Conservation (phyloP, 2,329 filamentous ascomycete genomes). For the Scedosporium aurantiacum region DNA sequence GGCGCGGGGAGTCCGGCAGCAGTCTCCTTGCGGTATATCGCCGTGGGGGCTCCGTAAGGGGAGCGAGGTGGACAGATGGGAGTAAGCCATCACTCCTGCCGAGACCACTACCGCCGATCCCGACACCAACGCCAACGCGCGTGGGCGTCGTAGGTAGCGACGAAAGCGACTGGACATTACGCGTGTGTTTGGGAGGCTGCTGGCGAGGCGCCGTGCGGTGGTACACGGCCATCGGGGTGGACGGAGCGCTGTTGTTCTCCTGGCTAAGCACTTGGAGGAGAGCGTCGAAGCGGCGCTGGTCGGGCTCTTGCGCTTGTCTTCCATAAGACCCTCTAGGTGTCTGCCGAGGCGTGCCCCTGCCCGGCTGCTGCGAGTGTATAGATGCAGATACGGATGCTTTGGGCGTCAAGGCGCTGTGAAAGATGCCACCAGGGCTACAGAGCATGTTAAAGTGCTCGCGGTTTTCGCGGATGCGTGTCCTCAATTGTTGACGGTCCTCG, state of each 20-base stretch:
- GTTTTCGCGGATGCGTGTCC: slow-evolving; percentile 80
- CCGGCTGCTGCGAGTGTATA: slow-evolving; percentile 13
- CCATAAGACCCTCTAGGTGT: neutral
- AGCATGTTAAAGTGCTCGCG: slow-evolving; percentile 74
- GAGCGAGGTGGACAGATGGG: slow-evolving; percentile 51
- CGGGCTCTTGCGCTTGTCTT: slow-evolving; percentile 27
- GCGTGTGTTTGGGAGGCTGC: slow-evolving; percentile 50
- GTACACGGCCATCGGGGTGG: slow-evolving; percentile 46
- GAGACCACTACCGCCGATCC: slow-evolving; percentile 18
- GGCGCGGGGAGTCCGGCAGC: slow-evolving; percentile 29
- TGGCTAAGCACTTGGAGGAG: slow-evolving; percentile 73
- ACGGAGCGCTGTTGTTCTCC: slow-evolving; percentile 58
- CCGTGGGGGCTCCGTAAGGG: slow-evolving; percentile 45
- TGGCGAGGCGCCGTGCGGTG: slow-evolving; percentile 35
- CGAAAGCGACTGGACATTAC: slow-evolving; percentile 73
- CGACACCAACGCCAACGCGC: no score
- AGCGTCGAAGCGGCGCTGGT: slow-evolving; percentile 61
- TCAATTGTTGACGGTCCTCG: slow-evolving; percentile 67
- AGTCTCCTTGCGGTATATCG: slow-evolving; percentile 21
- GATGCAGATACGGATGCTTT: slow-evolving; percentile 16
- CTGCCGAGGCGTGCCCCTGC: slow-evolving; percentile 23
- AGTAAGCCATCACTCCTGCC: slow-evolving; percentile 41
- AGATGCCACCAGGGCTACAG: slow-evolving; percentile 61
- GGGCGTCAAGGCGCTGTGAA: slow-evolving; percentile 52
- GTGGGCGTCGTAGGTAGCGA: slow-evolving; percentile 71